These are phyloP conservation scores for Pueraria montana DNA, from an alignment of 306 rosid species.

Conservation along the genomic window DNA sequence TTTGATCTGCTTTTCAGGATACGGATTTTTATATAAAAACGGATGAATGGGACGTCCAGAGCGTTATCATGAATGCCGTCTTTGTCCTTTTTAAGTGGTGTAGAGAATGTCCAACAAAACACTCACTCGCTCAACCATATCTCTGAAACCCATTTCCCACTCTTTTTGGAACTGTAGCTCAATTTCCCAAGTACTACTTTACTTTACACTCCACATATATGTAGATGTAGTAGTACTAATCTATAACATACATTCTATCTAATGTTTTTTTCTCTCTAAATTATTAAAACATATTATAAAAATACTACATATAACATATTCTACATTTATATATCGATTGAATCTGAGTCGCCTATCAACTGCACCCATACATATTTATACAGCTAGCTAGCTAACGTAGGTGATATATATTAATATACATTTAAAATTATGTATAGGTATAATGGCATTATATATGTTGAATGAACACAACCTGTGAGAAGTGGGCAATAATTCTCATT, in stretches of 20 bases:
- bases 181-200: slow-evolving; percentile 57
- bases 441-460: neutral
- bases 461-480: neutral
- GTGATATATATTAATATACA: neutral
- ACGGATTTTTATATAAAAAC: slow-evolving; percentile 57
- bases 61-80: slow-evolving; percentile 63
- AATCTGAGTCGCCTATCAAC: too few relatives aligned
- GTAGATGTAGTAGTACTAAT: too few relatives aligned
- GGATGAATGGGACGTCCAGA: slow-evolving; percentile 38
- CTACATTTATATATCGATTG: too few relatives aligned
- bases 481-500: slow-evolving; percentile 45
- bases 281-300: too few relatives aligned
- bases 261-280: too few relatives aligned
- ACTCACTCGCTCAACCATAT: slow-evolving; percentile 25
- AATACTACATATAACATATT: too few relatives aligned
- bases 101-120: slow-evolving; percentile 60
- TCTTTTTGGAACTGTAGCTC: slow-evolving; percentile 58
- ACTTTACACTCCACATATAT: slow-evolving; percentile 24
- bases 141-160: slow-evolving; percentile 56
- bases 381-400: neutral
- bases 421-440: neutral
- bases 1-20: slow-evolving; percentile 54
- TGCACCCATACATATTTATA: neutral
- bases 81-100: slow-evolving; percentile 49
- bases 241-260: too few relatives aligned